These are phyloP conservation scores for Verticillium nubilum DNA, from an alignment of 2,329 filamentous ascomycete genomes.

Conservation along the genomic window DNA sequence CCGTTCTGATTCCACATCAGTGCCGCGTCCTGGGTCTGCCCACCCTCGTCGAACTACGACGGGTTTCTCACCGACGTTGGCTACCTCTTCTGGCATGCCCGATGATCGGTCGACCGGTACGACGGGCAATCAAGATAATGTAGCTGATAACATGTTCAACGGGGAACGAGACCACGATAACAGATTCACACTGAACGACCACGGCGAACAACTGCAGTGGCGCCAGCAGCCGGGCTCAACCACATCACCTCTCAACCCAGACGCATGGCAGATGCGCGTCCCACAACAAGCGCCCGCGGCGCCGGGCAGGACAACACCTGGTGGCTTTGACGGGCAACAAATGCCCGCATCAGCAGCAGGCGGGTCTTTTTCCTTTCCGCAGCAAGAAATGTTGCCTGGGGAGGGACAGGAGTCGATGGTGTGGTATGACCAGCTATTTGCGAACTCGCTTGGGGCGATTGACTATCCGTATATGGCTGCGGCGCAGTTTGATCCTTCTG, in stretches of 20 bases:
- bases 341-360: background rate
- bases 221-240: background rate
- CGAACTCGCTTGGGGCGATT: slow-evolving; percentile 25
- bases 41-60: background rate
- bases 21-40: background rate
- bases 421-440: slow-evolving; percentile 28
- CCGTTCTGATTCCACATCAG: background rate
- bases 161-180: background rate
- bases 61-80: background rate
- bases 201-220: background rate
- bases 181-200: background rate
- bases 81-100: background rate
- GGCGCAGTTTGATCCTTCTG: slow-evolving; percentile 24
- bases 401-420: slow-evolving; percentile 28
- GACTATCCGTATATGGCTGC: slow-evolving; percentile 25
- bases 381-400: background rate
- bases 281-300: background rate
- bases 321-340: background rate
- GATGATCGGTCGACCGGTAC: background rate
- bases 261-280: background rate
- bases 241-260: background rate
- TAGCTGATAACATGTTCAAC: background rate
- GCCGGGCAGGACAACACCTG: background rate
- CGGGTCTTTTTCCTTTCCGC: slow-evolving; percentile 1
- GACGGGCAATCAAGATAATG: background rate